Evolutionary conservation across 2,329 filamentous ascomycete genomes (phyloP).

Genomic region (Pestalotiopsis sp.): DNA sequence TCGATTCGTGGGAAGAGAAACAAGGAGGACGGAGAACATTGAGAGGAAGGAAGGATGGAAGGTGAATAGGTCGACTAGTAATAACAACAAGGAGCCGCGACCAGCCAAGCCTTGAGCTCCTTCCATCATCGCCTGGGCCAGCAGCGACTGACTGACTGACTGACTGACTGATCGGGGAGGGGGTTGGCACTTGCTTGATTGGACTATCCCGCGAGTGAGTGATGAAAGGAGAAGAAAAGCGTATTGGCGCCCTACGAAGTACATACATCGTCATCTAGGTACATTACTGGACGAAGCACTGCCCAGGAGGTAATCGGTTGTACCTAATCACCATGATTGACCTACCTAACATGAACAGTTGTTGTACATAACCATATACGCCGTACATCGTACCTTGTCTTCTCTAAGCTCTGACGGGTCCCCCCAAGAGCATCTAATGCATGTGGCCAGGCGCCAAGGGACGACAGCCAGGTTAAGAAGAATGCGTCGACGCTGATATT

Average conservation of each 20-base stretch:
- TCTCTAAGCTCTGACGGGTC: neutral
- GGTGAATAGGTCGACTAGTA: conserved; percentile 1
- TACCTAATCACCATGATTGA: too few relatives aligned
- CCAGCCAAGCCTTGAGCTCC: neutral
- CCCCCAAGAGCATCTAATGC: neutral
- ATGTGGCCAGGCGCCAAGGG: conserved; percentile 11
- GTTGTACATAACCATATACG: too few relatives aligned
- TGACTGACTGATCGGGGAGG: too few relatives aligned
- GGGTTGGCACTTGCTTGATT: too few relatives aligned
- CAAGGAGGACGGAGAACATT: conserved; percentile 8
- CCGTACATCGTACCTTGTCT: neutral
- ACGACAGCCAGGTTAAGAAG: neutral
- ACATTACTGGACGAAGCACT: too few relatives aligned
- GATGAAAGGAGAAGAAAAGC: too few relatives aligned
- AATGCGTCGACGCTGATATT: conserved; percentile 3
- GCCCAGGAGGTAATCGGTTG: too few relatives aligned
- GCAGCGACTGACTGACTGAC: too few relatives aligned
- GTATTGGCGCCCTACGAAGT: too few relatives aligned
- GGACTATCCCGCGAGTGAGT: too few relatives aligned
- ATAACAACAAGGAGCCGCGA: neutral
- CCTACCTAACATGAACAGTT: neutral
- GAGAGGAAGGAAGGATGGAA: conserved; percentile 22
- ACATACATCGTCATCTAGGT: too few relatives aligned
- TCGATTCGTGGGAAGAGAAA: neutral
- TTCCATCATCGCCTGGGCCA: neutral